phyloP scores from a whole-genome alignment of 352 stramenopile genomes.

The Globisporangium uncinulatum region DNA sequence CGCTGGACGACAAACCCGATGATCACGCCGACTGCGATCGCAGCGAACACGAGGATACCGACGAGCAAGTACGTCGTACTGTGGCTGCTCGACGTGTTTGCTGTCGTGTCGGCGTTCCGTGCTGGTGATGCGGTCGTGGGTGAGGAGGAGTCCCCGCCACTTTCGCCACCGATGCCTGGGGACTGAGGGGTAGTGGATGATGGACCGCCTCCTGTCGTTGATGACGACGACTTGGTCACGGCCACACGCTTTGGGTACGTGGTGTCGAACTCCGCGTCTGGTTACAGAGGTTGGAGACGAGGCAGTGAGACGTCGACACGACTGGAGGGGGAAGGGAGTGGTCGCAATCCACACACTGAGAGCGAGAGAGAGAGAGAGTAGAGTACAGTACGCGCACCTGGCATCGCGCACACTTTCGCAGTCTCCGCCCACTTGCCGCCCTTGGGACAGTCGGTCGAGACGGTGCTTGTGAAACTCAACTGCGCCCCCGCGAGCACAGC shows the following conservation, averaged over 20 bases:
- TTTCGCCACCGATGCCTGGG: neutral
- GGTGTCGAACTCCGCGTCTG: conserved; percentile 1
- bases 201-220: neutral
- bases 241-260: conserved; percentile 1
- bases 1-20: conserved; percentile 22
- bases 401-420: neutral
- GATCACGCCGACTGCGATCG: conserved; percentile 12
- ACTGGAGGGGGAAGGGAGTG: neutral
- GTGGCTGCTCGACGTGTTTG: conserved; percentile 1
- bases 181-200: neutral
- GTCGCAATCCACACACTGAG: neutral
- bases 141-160: too few species aligned
- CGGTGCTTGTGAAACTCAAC: neutral
- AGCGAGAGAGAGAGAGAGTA: neutral
- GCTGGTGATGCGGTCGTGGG: neutral
- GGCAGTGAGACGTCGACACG: neutral
- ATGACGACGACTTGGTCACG: neutral
- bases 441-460: neutral
- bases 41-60: conserved; percentile 18
- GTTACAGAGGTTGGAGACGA: neutral
- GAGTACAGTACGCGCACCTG: neutral
- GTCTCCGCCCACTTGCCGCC: neutral
- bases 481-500: conserved; percentile 10
- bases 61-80: conserved; percentile 13
- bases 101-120: neutral